phyloP scores from a whole-genome alignment of 2,329 filamentous ascomycete genomes.

The Sclerotinia subarctica region DNA sequence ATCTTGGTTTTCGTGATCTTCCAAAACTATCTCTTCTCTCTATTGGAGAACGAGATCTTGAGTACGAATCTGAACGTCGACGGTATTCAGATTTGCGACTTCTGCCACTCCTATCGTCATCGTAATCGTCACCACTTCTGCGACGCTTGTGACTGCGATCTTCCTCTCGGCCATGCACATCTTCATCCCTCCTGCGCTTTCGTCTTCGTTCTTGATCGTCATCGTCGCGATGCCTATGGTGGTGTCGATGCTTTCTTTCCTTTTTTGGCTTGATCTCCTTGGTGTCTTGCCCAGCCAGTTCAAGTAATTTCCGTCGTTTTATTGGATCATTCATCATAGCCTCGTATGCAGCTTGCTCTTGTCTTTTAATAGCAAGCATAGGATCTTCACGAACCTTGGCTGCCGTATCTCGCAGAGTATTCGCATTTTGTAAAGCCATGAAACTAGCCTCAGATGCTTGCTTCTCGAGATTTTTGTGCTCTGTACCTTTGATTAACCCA shows the following conservation, averaged over 20 bases:
- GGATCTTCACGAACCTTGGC: conserved; percentile 89
- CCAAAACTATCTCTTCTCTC: conserved; percentile 30
- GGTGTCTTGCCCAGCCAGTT: conserved; percentile 51
- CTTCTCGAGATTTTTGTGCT: conserved; percentile 79
- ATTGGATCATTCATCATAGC: conserved; percentile 76
- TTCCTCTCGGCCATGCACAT: conserved; percentile 38
- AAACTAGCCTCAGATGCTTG: conserved; percentile 58
- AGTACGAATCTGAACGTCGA: conserved; percentile 44
- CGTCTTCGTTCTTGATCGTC: conserved; percentile 43
- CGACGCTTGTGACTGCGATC: conserved; percentile 48
- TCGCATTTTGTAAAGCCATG: conserved; percentile 64
- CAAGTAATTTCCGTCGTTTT: conserved; percentile 64
- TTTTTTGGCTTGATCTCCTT: conserved; percentile 47
- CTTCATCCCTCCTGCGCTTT: conserved; percentile 42
- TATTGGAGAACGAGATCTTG: conserved; percentile 31
- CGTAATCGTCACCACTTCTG: conserved; percentile 34
- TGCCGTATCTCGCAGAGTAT: conserved; percentile 74
- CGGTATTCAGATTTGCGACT: conserved; percentile 36
- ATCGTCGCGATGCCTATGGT: conserved; percentile 41
- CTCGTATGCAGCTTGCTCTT: conserved; percentile 79
- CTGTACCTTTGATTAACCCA: conserved; percentile 75
- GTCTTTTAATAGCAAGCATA: conserved; percentile 85
- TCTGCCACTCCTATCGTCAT: conserved; percentile 35
- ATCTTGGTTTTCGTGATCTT: conserved; percentile 28
- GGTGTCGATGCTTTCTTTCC: conserved; percentile 46